Evolutionary conservation across 148 eudicot species (phyloP).

Genomic region (Spergularia bocconei): DNA sequence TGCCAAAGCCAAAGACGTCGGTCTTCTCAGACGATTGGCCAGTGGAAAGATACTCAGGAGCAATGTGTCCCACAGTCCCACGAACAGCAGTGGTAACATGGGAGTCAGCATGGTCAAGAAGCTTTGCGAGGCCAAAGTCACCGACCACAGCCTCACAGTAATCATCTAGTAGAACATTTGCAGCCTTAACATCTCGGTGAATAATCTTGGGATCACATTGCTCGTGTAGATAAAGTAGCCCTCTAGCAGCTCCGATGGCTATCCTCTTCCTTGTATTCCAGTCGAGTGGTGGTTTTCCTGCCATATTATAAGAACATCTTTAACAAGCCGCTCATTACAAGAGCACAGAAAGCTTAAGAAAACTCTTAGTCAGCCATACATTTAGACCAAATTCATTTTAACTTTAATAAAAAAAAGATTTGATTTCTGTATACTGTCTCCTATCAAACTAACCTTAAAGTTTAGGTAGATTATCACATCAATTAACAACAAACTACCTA

Average conservation of each 20-base stretch:
- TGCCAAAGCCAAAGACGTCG: slow-evolving; percentile 91
- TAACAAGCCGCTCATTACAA: background rate
- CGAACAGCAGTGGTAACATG: slow-evolving; percentile 96
- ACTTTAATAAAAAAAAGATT: no score
- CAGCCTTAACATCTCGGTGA: slow-evolving; percentile 95
- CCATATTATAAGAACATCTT: background rate
- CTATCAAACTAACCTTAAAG: background rate
- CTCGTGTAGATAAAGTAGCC: slow-evolving; percentile 81
- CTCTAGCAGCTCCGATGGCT: slow-evolving; percentile 90
- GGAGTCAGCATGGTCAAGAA: slow-evolving; percentile 84
- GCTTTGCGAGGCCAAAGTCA: slow-evolving; percentile 95
- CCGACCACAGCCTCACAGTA: slow-evolving; percentile 84
- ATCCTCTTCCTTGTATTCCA: slow-evolving; percentile 93
- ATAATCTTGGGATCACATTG: slow-evolving; percentile 98
- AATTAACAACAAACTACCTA: background rate
- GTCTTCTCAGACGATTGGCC: slow-evolving; percentile 96
- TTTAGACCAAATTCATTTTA: no score
- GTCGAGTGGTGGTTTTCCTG: slow-evolving; percentile 82
- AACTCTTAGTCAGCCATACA: background rate
- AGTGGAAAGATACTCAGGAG: slow-evolving; percentile 91
- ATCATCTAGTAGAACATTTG: slow-evolving; percentile 80
- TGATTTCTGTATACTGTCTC: no score
- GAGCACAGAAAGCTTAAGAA: background rate
- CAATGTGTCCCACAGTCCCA: slow-evolving; percentile 94
- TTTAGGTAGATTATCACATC: slow-evolving; percentile 14